Conservation (phyloP, 1,284 basidiomycete species). For the Flammula alnicola region DNA sequence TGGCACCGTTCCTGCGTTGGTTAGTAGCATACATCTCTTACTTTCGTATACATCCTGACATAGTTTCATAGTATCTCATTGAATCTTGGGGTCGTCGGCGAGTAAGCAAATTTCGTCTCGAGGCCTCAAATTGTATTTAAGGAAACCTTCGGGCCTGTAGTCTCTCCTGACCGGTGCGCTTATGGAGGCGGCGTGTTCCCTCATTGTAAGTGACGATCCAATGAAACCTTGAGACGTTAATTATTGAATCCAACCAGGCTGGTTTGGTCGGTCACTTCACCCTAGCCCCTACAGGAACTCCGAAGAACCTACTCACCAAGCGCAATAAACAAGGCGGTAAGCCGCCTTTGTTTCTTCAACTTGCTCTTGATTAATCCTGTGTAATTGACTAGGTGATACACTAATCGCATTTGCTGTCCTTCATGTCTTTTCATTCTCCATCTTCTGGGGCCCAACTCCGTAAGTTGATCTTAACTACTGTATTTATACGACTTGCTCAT, state of each 20-base stretch:
- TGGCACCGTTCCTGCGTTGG: constrained; percentile 67
- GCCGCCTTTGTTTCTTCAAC: constrained; percentile 3
- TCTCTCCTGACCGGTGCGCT: constrained; percentile 71
- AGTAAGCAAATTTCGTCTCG: constrained; percentile 36
- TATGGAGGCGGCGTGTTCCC: constrained; percentile 62
- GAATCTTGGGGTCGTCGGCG: constrained; percentile 68
- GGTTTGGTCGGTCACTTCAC: constrained; percentile 75
- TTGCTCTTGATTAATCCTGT: neutral
- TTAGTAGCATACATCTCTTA: constrained; percentile 28
- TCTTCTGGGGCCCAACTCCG: constrained; percentile 78
- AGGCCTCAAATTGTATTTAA: neutral
- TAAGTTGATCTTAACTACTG: too few species aligned
- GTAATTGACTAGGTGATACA: constrained; percentile 49
- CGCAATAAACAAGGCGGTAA: constrained; percentile 60
- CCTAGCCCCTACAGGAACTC: constrained; percentile 58
- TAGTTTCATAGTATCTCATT: constrained; percentile 44
- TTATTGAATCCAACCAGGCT: constrained; percentile 42
- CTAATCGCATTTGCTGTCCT: constrained; percentile 79
- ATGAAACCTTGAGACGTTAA: constrained; percentile 9
- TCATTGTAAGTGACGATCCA: constrained; percentile 50
- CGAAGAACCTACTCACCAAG: constrained; percentile 47
- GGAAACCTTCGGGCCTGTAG: constrained; percentile 31
- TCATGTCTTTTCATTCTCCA: constrained; percentile 73
- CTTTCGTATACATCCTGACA: neutral
- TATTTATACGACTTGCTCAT: too few species aligned